Evolutionary conservation across 164 flowering plant species (phyloP).

Genomic region (Warburgia ugandensis): DNA sequence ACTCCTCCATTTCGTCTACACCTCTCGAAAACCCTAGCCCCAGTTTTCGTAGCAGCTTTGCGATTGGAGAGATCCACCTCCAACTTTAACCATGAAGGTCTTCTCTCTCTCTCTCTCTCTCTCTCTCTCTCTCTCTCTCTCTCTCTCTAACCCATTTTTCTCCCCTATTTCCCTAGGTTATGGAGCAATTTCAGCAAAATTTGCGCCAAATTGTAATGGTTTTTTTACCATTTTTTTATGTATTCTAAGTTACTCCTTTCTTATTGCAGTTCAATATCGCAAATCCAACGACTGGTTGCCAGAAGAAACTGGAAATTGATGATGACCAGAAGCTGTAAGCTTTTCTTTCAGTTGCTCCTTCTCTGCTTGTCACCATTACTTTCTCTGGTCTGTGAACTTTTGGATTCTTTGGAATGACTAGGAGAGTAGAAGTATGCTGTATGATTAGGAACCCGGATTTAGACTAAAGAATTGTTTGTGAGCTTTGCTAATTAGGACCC

Average conservation of each 20-base stretch:
- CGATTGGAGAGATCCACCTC: neutral
- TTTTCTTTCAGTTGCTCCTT: neutral
- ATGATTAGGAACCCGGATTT: no score
- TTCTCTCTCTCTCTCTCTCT: neutral
- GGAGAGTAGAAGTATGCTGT: no score
- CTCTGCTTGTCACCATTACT: no score
- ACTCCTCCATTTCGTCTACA: no score
- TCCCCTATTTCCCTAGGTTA: neutral
- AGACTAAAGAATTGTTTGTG: no score
- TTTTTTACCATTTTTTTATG: no score
- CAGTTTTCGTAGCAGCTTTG: slow-evolving; percentile 1
- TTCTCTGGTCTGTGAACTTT: neutral
- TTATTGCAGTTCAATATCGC: slow-evolving; percentile 24
- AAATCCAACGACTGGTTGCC: slow-evolving; percentile 26
- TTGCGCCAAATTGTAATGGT: no score
- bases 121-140: neutral
- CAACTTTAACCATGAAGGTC: slow-evolving; percentile 12
- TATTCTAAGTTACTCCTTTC: no score
- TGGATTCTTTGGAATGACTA: neutral
- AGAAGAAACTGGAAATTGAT: slow-evolving; percentile 19
- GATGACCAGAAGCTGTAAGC: slow-evolving; percentile 22
- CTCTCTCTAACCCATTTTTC: neutral
- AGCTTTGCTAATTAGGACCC: no score
- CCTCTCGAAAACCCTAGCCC: slow-evolving; percentile 4
- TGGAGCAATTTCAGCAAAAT: no score